Evolutionary conservation across 495 filamentous ascomycete species (phyloP).

Genomic region (Bryoglossum gracile): DNA sequence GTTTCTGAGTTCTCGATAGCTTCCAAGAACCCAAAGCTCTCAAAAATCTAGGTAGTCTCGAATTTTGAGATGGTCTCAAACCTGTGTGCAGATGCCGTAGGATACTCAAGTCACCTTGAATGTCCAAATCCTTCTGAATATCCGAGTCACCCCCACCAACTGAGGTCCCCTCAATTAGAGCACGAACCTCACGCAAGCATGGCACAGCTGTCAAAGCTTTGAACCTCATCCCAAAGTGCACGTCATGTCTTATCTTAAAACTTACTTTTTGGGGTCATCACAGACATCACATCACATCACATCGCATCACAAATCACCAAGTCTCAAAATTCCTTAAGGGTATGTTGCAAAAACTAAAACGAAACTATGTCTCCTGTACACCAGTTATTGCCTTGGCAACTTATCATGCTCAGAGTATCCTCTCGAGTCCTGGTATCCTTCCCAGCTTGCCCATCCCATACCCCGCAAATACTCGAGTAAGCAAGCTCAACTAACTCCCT

Average conservation of each 20-base stretch:
- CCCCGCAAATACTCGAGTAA: slow-evolving; percentile 4
- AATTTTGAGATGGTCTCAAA: too few relatives aligned
- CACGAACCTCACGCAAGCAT: too few relatives aligned
- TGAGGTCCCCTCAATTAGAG: too few relatives aligned
- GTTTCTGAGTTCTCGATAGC: too few relatives aligned
- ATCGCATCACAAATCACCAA: background rate
- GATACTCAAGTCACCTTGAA: background rate
- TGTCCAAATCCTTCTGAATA: too few relatives aligned
- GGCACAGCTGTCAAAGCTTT: too few relatives aligned
- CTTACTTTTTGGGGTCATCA: background rate
- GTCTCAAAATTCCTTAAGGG: background rate
- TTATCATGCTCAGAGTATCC: slow-evolving; percentile 6
- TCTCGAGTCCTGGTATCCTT: background rate
- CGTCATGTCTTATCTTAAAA: background rate
- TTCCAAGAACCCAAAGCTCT: too few relatives aligned
- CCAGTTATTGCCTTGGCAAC: slow-evolving; percentile 6
- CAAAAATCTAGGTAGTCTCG: too few relatives aligned
- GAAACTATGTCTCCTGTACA: slow-evolving; percentile 16
- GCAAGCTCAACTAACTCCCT: slow-evolving; percentile 18
- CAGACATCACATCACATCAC: background rate
- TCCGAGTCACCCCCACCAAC: too few relatives aligned
- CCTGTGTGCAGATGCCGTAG: too few relatives aligned
- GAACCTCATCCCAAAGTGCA: too few relatives aligned
- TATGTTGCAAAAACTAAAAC: slow-evolving; percentile 13
- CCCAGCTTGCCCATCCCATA: slow-evolving; percentile 6